Base-by-base conservation (phyloP, 192 early-diverging fungal genomes). In the Coemansia sp. region DNA sequence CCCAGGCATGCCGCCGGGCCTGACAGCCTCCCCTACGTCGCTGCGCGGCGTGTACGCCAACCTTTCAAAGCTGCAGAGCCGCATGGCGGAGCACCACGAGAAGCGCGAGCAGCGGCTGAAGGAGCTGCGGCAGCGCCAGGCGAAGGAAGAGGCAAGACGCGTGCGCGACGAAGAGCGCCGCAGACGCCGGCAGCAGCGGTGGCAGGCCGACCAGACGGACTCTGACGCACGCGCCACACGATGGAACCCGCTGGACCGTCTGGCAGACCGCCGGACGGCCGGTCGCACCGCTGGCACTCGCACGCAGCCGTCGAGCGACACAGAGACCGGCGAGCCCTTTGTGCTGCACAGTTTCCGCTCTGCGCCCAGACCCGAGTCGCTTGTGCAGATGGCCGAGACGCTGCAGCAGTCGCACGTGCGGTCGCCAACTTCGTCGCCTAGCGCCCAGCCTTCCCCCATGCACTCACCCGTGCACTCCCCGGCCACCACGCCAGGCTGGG, bases 1-100 rank as follows among this genome's bases (percentile, higher is more conserved):
- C 23, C 39, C 63, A 10, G 27, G 37, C 12, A 14, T 17, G 42
- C 59, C 52, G 11, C 19, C 24, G 17, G 51, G 40, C 33, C 55
- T 66, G 2, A 56, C 47, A 9, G 43, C 44, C 14, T 50, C 73
- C 13, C 60, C 73, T 4, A 66, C 73, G 15, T 59, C 67, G 4
- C 21, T 77, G 52, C 73, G 67, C 27, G 64, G 73, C 50, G 73
- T 77, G 19, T 77, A 77, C 56, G 53, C 73, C 17, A 77, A 77
- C 52, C 64, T 77, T 21, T 66, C 44, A 52, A 77, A 77, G 44
- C 57, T 77, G 49, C 73, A 77, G 47, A 62, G 60, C 44, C 73
- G 73, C 60, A 77, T 77, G 73, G 64, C 45, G 40, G 73, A 77
- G 57, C 62, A 77, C 56, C 67, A 69, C 27, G 25, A 70, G 46